These are phyloP conservation scores for Mallotus nudiflorus DNA, from an alignment of 345 rosid species.

Conservation along the genomic window DNA sequence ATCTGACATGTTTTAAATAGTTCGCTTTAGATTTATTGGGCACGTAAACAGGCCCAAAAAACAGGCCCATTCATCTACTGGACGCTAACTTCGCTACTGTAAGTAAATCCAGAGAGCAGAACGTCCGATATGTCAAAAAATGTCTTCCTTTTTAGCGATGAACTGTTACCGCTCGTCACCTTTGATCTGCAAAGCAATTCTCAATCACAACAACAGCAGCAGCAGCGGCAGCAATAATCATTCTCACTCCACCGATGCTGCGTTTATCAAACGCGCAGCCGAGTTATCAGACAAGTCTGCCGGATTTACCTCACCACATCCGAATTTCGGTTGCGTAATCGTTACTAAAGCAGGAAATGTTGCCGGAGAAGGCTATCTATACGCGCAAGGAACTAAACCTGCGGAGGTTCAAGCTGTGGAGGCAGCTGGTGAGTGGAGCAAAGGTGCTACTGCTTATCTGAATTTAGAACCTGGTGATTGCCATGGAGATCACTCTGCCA, in stretches of 20 bases:
- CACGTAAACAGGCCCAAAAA: no score
- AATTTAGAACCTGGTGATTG: slow-evolving; percentile 96
- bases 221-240: slow-evolving; percentile 17
- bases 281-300: slow-evolving; percentile 72
- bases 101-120: no score
- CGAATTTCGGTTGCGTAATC: slow-evolving; percentile 86
- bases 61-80: no score
- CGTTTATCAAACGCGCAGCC: slow-evolving; percentile 64
- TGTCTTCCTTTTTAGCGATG: slow-evolving; percentile 40
- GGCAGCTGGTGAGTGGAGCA: slow-evolving; percentile 54
- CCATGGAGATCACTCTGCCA: slow-evolving; percentile 78
- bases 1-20: no score
- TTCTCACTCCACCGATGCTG: slow-evolving; percentile 49
- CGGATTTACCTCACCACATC: slow-evolving; percentile 85
- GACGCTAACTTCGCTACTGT: no score
- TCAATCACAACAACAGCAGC: neutral
- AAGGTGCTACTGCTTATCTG: slow-evolving; percentile 74
- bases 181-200: slow-evolving; percentile 31
- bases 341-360: slow-evolving; percentile 49
- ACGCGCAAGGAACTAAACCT: slow-evolving; percentile 87
- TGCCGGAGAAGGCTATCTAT: slow-evolving; percentile 79
- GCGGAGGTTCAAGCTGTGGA: slow-evolving; percentile 77
- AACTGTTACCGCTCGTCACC: slow-evolving; percentile 22
- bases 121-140: no score
- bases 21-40: no score